Conservation (phyloP, 2,329 filamentous ascomycete species). For the Cadophora sp. region DNA sequence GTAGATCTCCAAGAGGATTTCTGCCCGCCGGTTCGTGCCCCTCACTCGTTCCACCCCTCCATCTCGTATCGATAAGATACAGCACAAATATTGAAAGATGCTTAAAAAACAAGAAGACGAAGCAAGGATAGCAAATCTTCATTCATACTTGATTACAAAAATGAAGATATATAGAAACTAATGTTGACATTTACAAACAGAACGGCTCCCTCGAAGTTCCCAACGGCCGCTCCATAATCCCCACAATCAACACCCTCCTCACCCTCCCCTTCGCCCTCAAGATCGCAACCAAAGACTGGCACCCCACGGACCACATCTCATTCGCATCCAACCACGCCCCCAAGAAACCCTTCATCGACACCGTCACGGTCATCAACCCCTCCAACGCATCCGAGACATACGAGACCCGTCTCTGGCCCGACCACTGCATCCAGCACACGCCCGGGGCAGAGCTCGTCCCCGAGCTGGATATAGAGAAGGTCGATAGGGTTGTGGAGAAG, state of each 20-base stretch:
- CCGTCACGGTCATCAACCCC: constrained; percentile 71
- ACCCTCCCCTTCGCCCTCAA: constrained; percentile 72
- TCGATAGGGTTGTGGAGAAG: constrained; percentile 79
- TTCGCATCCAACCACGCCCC: constrained; percentile 81
- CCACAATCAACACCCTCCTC: constrained; percentile 78
- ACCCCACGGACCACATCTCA: constrained; percentile 83
- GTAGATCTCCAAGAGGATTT: constrained; percentile 96
- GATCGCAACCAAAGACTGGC: constrained; percentile 92
- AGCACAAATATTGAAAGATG: not conserved
- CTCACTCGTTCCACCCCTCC: not conserved
- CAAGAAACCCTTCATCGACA: constrained; percentile 72
- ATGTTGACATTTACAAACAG: constrained; percentile 53
- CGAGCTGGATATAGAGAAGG: constrained; percentile 65
- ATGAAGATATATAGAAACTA: not conserved
- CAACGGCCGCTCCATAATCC: constrained; percentile 72
- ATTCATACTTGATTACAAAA: not conserved
- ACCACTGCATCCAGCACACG: constrained; percentile 83
- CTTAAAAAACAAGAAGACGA: not conserved
- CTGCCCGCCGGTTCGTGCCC: constrained; percentile 76
- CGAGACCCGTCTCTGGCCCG: constrained; percentile 81
- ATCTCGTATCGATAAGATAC: not conserved
- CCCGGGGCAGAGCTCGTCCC: constrained; percentile 75
- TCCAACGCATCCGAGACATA: constrained; percentile 67
- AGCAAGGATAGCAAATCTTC: not conserved
- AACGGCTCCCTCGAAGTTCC: constrained; percentile 85